Evolutionary conservation across 257 asterid species (phyloP), one percentile per base, ranked within the genome.

Genomic region (Solanum verrucosum): DNA sequence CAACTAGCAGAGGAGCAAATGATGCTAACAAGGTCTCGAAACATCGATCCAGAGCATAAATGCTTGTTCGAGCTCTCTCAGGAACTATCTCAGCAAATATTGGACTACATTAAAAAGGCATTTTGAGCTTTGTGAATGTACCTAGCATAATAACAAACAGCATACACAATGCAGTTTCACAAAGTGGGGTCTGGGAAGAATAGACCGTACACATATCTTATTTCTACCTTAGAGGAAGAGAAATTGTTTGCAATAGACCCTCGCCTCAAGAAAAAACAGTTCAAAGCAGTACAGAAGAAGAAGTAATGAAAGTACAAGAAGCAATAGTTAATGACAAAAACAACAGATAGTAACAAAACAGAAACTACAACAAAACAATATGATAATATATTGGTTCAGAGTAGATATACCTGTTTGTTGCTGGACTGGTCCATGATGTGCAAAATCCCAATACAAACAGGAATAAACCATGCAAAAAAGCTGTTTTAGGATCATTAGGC

Each of bases 1-100:
- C 98, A 7, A 96, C 98, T 13, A 95, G 86, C 0, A 96, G 95
- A 6, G 99, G 98, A 52, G 97, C 98, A 84, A 96, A 95, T 15
- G 99, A 95, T 25, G 98, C 88, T 65, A 95, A 90, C 23, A 95
- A 91, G 72, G 98, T 93, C 91, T 96, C 99, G 13, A 83, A 83
- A 27, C 77, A 82, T 44, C 84, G 68, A 25, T 83, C 89, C 84
- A 88, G 65, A 3, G 87, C 87, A 37, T 88, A 83, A 29, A 83
- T 88, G 60, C 83, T 88, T 1, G 89, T 87, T 18, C 87, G 89
- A 49, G 83, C 59, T 49, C 46, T 79, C 35, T 40, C 89, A 16
- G 82, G 89, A 23, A 87, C 89, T 65, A 87, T 82, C 83, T 87
- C 87, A 25, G 89, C 89, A 71, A 70, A 83, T 34, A 88, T 88